Percentiles rank a stretch among this genome's conserved stretches.
Conservation (phyloP, 2,329 filamentous ascomycete species). For the Ophiocordyceps sinensis region DNA sequence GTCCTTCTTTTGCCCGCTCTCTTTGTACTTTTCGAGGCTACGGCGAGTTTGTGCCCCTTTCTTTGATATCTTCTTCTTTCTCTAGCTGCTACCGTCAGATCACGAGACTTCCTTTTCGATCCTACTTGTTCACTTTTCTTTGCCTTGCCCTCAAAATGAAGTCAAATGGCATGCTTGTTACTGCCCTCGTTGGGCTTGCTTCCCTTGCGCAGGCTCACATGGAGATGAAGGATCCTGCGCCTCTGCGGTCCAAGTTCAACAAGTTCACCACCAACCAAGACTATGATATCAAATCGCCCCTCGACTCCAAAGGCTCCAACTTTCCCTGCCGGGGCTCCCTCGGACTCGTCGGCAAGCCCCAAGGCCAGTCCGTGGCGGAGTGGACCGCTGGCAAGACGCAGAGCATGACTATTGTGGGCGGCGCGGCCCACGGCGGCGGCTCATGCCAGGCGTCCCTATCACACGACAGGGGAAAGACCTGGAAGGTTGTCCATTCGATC, state of each 20-base stretch:
- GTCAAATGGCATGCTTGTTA: slow-evolving; percentile 19
- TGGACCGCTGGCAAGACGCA: slow-evolving; percentile 49
- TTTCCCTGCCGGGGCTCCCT: slow-evolving; percentile 64
- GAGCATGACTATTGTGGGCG: slow-evolving; percentile 49
- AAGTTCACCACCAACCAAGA: slow-evolving; percentile 38
- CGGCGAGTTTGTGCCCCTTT: too few species aligned
- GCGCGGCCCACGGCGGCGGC: slow-evolving; percentile 51
- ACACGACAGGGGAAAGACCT: slow-evolving; percentile 55
- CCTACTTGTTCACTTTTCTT: too few species aligned
- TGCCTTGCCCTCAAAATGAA: slow-evolving; percentile 19
- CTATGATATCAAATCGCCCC: slow-evolving; percentile 58
- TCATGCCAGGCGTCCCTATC: slow-evolving; percentile 65
- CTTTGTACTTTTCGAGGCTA: too few species aligned
- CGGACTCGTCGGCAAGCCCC: slow-evolving; percentile 29
- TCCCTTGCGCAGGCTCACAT: slow-evolving; percentile 38
- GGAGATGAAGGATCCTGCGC: slow-evolving; percentile 37
- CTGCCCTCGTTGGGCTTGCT: slow-evolving; percentile 25
- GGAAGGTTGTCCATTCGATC: slow-evolving; percentile 50
- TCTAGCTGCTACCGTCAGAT: too few species aligned
- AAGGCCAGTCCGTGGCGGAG: slow-evolving; percentile 39
- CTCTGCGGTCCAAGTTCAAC: slow-evolving; percentile 39
- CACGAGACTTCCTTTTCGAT: too few species aligned
- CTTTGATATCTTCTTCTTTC: too few species aligned
- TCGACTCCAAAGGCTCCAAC: slow-evolving; percentile 44
- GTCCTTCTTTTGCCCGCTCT: too few species aligned